phyloP scores from a whole-genome alignment of 768 basidiomycete species.

The Crepidotus variabilis region DNA sequence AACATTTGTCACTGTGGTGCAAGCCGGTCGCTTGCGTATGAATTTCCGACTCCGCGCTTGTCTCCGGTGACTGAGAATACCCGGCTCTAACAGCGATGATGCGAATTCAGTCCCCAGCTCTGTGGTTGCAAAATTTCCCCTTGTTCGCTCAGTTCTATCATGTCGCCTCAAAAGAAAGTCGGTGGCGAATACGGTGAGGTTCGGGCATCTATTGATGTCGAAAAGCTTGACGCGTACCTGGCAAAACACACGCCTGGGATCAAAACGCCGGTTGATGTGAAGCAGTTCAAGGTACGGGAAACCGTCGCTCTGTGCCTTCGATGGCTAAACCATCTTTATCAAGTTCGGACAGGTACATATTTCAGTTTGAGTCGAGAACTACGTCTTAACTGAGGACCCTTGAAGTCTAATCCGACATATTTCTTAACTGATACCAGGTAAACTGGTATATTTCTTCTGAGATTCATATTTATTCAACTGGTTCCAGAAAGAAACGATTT shows the following conservation, averaged over 20 bases:
- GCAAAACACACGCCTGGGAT: slow-evolving; percentile 49
- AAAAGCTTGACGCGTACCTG: slow-evolving; percentile 65
- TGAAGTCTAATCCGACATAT: slow-evolving; percentile 93
- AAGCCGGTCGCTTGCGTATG: background rate
- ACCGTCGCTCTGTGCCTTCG: background rate
- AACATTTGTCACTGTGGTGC: too few species aligned
- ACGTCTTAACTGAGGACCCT: slow-evolving; percentile 1
- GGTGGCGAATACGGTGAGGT: slow-evolving; percentile 77
- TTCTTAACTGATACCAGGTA: slow-evolving; percentile 79
- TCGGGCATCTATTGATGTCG: slow-evolving; percentile 64
- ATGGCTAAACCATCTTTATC: background rate
- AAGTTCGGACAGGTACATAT: slow-evolving; percentile 82
- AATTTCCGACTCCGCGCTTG: background rate
- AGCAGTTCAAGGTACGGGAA: slow-evolving; percentile 84
- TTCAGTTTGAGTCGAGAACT: background rate
- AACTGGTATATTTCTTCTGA: slow-evolving; percentile 16
- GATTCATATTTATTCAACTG: background rate
- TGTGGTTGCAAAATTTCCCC: background rate
- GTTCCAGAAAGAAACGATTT: slow-evolving; percentile 50
- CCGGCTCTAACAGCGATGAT: background rate
- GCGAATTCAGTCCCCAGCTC: background rate
- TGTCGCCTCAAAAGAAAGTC: slow-evolving; percentile 37
- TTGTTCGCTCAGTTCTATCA: slow-evolving; percentile 6
- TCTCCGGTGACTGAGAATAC: background rate
- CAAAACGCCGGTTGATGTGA: slow-evolving; percentile 64